Evolutionary conservation across 768 basidiomycete species (phyloP).

Genomic region (Suillus decipiens): DNA sequence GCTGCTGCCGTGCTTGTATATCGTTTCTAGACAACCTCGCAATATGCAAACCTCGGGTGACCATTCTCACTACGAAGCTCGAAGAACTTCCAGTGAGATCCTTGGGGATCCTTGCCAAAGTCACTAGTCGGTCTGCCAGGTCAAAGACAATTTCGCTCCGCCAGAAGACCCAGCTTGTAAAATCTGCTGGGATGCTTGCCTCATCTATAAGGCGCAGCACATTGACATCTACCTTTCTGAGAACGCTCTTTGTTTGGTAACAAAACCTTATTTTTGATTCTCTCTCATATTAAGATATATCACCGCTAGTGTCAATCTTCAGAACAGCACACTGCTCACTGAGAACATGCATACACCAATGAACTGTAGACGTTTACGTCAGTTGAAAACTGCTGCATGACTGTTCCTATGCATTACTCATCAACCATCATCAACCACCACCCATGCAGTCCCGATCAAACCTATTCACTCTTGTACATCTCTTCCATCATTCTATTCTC

Average conservation of each 20-base stretch:
- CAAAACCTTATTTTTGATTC: background rate
- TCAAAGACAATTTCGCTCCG: background rate
- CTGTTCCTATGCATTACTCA: background rate
- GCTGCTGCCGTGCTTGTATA: background rate
- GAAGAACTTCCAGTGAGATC: background rate
- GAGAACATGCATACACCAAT: background rate
- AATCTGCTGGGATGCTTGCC: background rate
- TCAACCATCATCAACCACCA: background rate
- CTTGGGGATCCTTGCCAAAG: background rate
- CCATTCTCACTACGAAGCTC: background rate
- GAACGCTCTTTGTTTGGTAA: background rate
- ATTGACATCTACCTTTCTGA: background rate
- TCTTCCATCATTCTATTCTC: slow-evolving; percentile 64
- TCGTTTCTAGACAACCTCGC: background rate
- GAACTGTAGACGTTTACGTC: background rate
- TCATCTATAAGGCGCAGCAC: background rate
- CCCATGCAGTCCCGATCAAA: background rate
- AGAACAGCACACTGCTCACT: background rate
- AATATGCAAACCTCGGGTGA: background rate
- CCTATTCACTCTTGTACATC: background rate
- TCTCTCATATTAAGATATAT: background rate
- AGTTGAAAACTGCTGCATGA: background rate
- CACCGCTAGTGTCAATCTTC: background rate
- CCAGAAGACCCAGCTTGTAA: background rate
- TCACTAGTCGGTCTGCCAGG: background rate